These are phyloP conservation scores for Camellia oleifera DNA, from an alignment of 179 eudicot genomes.

Conservation along the genomic window DNA sequence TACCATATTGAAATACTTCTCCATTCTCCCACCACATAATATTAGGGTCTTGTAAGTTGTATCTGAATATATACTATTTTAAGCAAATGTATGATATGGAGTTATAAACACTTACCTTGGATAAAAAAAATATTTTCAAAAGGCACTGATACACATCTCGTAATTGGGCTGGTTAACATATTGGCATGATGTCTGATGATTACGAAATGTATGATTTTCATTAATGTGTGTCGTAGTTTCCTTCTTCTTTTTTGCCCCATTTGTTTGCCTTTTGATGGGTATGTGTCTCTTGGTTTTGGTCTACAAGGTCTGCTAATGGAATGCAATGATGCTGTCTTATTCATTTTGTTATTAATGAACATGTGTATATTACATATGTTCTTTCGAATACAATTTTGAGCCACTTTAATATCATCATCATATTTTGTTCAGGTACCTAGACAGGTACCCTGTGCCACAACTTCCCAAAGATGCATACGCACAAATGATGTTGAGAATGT, in stretches of 20 bases:
- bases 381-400: not conserved
- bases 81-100: not conserved
- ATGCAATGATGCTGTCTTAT: not conserved
- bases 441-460: constrained; percentile 81
- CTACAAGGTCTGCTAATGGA: not conserved
- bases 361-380: not conserved
- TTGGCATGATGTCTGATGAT: not conserved
- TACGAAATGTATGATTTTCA: not conserved
- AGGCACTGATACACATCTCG: not conserved
- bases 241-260: not conserved
- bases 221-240: not conserved
- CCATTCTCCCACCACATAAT: not conserved
- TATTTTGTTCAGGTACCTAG: constrained; percentile 63
- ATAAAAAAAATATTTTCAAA: not conserved
- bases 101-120: not conserved
- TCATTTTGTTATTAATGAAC: not conserved
- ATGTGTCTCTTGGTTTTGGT: not conserved
- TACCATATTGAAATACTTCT: not conserved
- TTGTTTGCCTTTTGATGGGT: not conserved
- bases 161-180: not conserved
- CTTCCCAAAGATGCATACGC: constrained; percentile 91
- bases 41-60: constrained; percentile 10
- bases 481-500: constrained; percentile 97
- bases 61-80: not conserved
- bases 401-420: too few species aligned